Percentiles rank a stretch among this genome's conserved stretches.
phyloP scores from a whole-genome alignment of 2,329 filamentous ascomycete species.

The Hypoxylon sp. region DNA sequence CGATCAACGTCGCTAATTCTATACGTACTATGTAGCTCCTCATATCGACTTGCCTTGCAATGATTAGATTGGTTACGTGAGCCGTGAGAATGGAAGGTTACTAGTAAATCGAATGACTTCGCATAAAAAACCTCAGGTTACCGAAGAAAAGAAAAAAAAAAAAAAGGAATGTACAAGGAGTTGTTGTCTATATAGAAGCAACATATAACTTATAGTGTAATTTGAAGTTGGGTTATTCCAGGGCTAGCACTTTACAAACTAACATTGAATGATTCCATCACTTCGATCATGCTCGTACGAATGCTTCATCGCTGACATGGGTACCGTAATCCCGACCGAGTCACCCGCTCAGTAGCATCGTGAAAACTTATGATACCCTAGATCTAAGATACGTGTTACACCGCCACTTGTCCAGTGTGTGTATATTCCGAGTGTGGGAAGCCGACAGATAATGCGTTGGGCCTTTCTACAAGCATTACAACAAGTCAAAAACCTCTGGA shows the following conservation, averaged over 20 bases:
- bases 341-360: background rate
- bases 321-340: background rate
- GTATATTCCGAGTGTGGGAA: background rate
- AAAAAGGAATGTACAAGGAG: background rate
- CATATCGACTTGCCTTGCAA: background rate
- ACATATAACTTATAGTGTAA: background rate
- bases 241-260: slow-evolving; percentile 7
- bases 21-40: slow-evolving; percentile 13
- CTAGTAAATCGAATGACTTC: background rate
- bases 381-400: background rate
- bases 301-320: background rate
- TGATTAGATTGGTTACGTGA: background rate
- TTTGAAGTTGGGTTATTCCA: background rate
- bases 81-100: background rate
- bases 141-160: too few relatives aligned
- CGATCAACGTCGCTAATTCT: slow-evolving; percentile 9
- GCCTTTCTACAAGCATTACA: slow-evolving; percentile 6
- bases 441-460: background rate
- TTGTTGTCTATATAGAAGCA: background rate
- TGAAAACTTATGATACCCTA: background rate
- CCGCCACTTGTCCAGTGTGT: background rate
- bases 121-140: background rate
- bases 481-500: background rate
- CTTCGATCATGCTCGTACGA: background rate
- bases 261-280: background rate